Evolutionary conservation across 768 basidiomycete species (phyloP).

Genomic region (Calocybe cyanea): DNA sequence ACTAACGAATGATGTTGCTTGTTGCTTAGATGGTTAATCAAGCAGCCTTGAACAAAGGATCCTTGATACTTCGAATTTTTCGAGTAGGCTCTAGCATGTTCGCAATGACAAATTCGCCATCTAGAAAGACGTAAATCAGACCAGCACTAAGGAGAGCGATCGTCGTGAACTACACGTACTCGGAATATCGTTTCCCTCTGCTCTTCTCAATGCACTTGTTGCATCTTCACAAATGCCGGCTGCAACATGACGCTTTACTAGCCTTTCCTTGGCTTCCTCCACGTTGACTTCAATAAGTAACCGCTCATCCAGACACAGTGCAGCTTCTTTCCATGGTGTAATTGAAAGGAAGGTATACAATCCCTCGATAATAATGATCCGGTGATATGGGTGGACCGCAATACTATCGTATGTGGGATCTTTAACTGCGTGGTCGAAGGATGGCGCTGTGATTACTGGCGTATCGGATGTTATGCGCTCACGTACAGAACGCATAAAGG

Average conservation of each 20-base stretch:
- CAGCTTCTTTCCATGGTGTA: constrained; percentile 68
- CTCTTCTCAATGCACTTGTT: constrained; percentile 65
- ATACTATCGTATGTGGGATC: constrained; percentile 69
- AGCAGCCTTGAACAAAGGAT: constrained; percentile 1
- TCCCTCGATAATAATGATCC: constrained; percentile 85
- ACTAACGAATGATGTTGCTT: no score
- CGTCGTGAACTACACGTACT: no score
- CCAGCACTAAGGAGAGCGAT: no score
- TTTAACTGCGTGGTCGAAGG: constrained; percentile 85
- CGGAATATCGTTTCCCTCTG: constrained; percentile 74
- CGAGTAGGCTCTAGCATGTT: constrained; percentile 45
- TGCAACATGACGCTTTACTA: constrained; percentile 71
- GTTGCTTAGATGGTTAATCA: no score
- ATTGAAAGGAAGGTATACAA: constrained; percentile 80
- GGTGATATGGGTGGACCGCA: constrained; percentile 56
- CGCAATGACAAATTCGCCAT: constrained; percentile 40
- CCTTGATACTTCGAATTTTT: constrained; percentile 30
- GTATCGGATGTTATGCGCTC: constrained; percentile 22
- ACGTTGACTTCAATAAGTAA: constrained; percentile 67
- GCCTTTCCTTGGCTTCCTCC: constrained; percentile 50
- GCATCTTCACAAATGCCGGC: constrained; percentile 68
- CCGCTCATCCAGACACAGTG: constrained; percentile 66
- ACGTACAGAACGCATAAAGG: constrained; percentile 60
- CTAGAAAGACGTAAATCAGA: constrained; percentile 21
- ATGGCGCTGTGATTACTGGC: constrained; percentile 58